Conservation (phyloP, 306 rosid genomes). For the Urtica urens region DNA sequence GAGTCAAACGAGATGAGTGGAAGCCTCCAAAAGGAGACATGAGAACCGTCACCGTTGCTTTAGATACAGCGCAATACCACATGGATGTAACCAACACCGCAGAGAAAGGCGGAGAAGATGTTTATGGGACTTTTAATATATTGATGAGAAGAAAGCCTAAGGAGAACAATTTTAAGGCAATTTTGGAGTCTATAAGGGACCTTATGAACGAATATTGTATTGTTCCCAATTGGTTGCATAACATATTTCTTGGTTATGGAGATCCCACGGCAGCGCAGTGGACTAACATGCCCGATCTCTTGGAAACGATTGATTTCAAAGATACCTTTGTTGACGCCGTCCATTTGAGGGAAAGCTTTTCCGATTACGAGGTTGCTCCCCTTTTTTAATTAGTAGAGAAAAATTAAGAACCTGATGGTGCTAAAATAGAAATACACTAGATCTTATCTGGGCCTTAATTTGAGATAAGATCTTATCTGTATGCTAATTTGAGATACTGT, state of each 20-base stretch:
- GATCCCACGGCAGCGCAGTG: constrained; percentile 97
- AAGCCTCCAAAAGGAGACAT: constrained; percentile 96
- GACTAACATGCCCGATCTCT: constrained; percentile 93
- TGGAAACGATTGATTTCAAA: constrained; percentile 84
- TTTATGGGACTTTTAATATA: constrained; percentile 79
- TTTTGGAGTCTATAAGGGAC: constrained; percentile 90
- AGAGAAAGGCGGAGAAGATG: constrained; percentile 83
- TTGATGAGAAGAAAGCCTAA: constrained; percentile 97
- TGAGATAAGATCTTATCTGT: too few species aligned
- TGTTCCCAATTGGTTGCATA: constrained; percentile 96
- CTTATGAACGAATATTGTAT: constrained; percentile 94
- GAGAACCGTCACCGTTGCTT: constrained; percentile 91
- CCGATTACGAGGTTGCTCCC: constrained; percentile 54
- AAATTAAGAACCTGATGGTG: background rate
- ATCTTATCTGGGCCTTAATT: too few species aligned
- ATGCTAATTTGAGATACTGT: too few species aligned
- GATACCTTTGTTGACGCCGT: constrained; percentile 83
- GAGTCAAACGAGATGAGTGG: constrained; percentile 91
- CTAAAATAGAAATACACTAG: too few species aligned
- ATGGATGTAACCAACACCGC: constrained; percentile 94
- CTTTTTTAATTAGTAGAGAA: background rate
- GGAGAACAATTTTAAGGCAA: constrained; percentile 97
- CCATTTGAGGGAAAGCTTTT: constrained; percentile 67
- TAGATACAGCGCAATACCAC: constrained; percentile 96
- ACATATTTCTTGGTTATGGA: constrained; percentile 83